Percentiles rank a stretch among this genome's conserved stretches.
These are phyloP conservation scores for Eucalyptus melliodora DNA, from an alignment of 345 rosid species.

Conservation along the genomic window DNA sequence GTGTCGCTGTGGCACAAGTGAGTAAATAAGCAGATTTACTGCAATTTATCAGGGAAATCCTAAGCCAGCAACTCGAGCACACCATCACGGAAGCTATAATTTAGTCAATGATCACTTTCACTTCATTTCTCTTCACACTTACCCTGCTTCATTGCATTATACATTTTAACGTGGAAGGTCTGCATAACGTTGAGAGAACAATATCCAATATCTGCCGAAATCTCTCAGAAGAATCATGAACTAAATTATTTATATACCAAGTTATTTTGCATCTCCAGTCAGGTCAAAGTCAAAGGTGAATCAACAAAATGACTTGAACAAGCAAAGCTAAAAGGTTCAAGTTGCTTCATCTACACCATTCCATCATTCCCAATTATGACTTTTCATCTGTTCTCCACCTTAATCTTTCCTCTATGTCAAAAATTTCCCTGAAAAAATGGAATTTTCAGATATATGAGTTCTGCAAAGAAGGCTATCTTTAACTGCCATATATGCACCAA, in stretches of 20 bases:
- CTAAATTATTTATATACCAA: not conserved
- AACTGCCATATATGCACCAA: not conserved
- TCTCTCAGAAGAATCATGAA: not conserved
- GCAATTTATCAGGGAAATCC: not conserved
- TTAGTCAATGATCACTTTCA: not conserved
- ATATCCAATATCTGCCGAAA: not conserved
- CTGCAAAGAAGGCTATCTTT: not conserved
- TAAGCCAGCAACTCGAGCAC: not conserved
- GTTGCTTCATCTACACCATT: slow-evolving; percentile 31
- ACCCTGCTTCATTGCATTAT: not conserved
- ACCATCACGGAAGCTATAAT: not conserved
- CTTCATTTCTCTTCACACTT: not conserved
- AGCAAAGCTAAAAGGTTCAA: not conserved
- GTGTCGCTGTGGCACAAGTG: not conserved
- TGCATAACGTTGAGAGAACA: not conserved
- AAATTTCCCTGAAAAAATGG: not conserved
- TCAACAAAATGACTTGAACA: not conserved
- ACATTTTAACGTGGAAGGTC: not conserved
- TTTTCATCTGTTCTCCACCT: not conserved
- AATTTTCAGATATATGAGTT: not conserved
- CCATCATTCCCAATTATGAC: not conserved
- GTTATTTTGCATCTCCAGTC: not conserved
- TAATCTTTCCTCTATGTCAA: not conserved
- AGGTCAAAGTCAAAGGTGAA: not conserved
- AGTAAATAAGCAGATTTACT: not conserved